Evolutionary conservation across 805 yeast species (phyloP).

Genomic region (Zygosaccharomyces lentus): DNA sequence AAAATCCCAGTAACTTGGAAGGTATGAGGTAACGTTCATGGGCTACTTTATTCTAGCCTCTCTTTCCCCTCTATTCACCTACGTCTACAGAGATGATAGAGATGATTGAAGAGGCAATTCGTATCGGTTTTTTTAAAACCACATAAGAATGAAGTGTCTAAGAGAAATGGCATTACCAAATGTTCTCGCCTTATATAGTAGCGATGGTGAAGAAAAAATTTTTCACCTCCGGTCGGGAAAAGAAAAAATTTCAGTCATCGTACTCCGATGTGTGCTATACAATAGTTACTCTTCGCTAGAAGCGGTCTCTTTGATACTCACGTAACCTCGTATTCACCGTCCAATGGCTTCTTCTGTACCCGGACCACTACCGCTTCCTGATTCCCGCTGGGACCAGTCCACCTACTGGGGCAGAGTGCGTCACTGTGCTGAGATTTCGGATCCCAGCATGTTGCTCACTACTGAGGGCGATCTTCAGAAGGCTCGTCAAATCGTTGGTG

Average conservation of each 20-base stretch:
- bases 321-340: not conserved
- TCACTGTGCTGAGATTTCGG: constrained; percentile 90
- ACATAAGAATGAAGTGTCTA: not conserved
- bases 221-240: not conserved
- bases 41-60: constrained; percentile 31
- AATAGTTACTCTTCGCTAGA: not conserved
- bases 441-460: constrained; percentile 83
- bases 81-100: constrained; percentile 34
- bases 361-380: constrained; percentile 77
- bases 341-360: constrained; percentile 84
- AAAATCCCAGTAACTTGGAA: constrained; percentile 21
- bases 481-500: constrained; percentile 64
- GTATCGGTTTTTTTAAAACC: constrained; percentile 28
- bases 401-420: constrained; percentile 92
- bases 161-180: not conserved
- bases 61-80: constrained; percentile 40
- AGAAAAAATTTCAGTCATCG: not conserved
- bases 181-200: constrained; percentile 1
- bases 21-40: constrained; percentile 39
- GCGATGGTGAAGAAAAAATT: not conserved
- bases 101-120: constrained; percentile 38
- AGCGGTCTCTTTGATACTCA: not conserved
- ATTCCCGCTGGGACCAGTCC: constrained; percentile 69
- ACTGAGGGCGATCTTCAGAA: constrained; percentile 55
- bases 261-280: not conserved